phyloP scores from a whole-genome alignment of 2,329 filamentous ascomycete genomes.

The Sporothrix curviconia region DNA sequence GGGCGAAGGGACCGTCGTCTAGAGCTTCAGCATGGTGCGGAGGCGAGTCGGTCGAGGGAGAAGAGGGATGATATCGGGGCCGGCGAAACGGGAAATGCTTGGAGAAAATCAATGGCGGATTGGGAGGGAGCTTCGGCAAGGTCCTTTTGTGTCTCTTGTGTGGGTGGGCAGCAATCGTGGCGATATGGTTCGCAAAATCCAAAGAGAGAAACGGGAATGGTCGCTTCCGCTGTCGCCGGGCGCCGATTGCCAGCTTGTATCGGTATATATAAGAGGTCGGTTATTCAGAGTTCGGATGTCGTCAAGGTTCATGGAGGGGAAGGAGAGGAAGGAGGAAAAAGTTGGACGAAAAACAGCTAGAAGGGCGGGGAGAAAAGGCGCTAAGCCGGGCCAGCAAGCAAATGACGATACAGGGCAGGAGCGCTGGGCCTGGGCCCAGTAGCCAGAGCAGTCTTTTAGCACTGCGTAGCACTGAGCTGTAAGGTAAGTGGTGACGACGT shows the following conservation, averaged over 20 bases:
- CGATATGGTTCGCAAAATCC: too few relatives aligned
- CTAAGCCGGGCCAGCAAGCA: conserved; percentile 9
- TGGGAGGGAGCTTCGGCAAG: too few relatives aligned
- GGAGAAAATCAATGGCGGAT: too few relatives aligned
- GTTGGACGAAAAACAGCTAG: conserved; percentile 10
- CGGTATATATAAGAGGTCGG: background rate
- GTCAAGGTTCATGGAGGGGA: conserved; percentile 3
- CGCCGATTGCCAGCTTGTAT: background rate
- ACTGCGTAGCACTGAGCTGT: too few relatives aligned
- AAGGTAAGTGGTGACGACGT: too few relatives aligned
- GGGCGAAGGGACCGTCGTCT: background rate
- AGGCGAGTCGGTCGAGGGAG: too few relatives aligned
- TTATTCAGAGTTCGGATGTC: background rate
- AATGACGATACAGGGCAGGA: conserved; percentile 4
- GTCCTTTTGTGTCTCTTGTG: too few relatives aligned
- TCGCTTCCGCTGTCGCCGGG: too few relatives aligned
- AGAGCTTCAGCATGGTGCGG: conserved; percentile 6
- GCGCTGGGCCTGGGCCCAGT: too few relatives aligned
- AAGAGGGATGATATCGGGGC: background rate
- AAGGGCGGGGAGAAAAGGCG: conserved; percentile 9
- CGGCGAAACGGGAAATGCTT: background rate
- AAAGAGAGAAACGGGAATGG: too few relatives aligned
- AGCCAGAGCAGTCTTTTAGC: too few relatives aligned
- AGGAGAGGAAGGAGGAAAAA: conserved; percentile 1
- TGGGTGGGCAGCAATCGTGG: too few relatives aligned